Evolutionary conservation across 2,329 filamentous ascomycete genomes (phyloP), one percentile per base, ranked within the genome.

Genomic region (Clarireedia monteithiana): DNA sequence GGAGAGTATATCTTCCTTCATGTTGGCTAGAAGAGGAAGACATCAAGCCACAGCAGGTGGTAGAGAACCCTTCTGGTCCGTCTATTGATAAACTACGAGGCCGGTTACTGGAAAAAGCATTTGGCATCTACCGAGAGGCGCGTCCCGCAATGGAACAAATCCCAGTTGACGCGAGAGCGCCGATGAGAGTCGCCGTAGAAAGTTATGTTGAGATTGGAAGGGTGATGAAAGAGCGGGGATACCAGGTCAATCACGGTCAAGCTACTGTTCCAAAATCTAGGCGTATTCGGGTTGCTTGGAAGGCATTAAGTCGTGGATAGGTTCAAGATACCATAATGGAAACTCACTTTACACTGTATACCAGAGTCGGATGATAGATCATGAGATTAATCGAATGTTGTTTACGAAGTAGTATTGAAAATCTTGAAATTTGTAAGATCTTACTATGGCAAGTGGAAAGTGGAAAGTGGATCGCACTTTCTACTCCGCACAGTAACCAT

Each of bases 181-280:
- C 84, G 0, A 81, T 89, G 66, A 74, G 83, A 12, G 84, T 88
- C 5, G 85, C 84, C 0, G 83, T 89, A 0, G 85, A 89, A 68
- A 88, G 84, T 60, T 89, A 89, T 65, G 86, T 89, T 80, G 84
- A 88, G 67, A 89, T 89, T 66, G 86, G 84, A 14, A 71, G 83
- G 44, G 80, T 84, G n/a, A 65, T 88, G 26, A 70, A 52, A 24
- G 62, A 64, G 49, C 58, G 73, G 20, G 71, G 73, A 7, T 75
- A 74, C 58, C 62, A 67, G 30, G 69, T 76, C 4, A 76, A 73
- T 56, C 71, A 63, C 40, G 71, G 71, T 5, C 69, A 66, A 50
- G 74, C 74, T 3, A 77, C 73, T 7, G 74, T 78, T 15, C 73
- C 75, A 2, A 73, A 71, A 55, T 58, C 66, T 47, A 70, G 74